phyloP scores from a whole-genome alignment of 805 yeast genomes.

The Yamadazyma sp. region DNA sequence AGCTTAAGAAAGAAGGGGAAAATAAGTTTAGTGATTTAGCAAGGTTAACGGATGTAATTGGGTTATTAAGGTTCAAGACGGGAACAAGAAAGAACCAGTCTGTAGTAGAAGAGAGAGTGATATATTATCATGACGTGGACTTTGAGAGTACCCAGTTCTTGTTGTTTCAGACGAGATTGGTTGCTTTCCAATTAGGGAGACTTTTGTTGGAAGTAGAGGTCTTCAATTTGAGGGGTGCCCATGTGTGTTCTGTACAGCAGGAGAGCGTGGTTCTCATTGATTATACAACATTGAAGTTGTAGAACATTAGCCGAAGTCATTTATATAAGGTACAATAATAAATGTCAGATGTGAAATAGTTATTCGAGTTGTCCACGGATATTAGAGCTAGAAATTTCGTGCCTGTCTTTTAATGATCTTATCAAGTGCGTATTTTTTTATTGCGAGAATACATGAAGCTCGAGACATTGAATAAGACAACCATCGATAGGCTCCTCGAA shows the following conservation, averaged over 20 bases:
- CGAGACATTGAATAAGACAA: slow-evolving; percentile 7
- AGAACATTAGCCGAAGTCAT: neutral
- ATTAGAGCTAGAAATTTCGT: too few relatives aligned
- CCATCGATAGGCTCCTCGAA: slow-evolving; percentile 11
- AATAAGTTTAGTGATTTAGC: slow-evolving; percentile 13
- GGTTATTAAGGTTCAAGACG: slow-evolving; percentile 3
- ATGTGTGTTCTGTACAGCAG: slow-evolving; percentile 62
- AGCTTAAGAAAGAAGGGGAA: neutral
- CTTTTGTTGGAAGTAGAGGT: slow-evolving; percentile 59
- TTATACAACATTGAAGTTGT: slow-evolving; percentile 21
- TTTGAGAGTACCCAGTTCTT: slow-evolving; percentile 53
- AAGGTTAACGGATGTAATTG: slow-evolving; percentile 8
- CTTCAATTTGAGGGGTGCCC: slow-evolving; percentile 47
- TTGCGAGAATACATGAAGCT: slow-evolving; percentile 6
- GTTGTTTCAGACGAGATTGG: slow-evolving; percentile 46
- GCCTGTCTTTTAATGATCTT: too few relatives aligned
- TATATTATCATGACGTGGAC: slow-evolving; percentile 61
- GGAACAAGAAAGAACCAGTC: slow-evolving; percentile 1
- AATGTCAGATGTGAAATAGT: too few relatives aligned
- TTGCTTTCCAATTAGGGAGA: slow-evolving; percentile 52
- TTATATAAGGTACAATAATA: too few relatives aligned
- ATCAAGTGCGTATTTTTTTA: slow-evolving; percentile 2
- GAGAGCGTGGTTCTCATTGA: slow-evolving; percentile 49
- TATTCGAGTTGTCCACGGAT: too few relatives aligned
- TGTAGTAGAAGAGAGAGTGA: slow-evolving; percentile 24